phyloP scores from a whole-genome alignment of 441 rosid genomes.

The Omphalea diandra region DNA sequence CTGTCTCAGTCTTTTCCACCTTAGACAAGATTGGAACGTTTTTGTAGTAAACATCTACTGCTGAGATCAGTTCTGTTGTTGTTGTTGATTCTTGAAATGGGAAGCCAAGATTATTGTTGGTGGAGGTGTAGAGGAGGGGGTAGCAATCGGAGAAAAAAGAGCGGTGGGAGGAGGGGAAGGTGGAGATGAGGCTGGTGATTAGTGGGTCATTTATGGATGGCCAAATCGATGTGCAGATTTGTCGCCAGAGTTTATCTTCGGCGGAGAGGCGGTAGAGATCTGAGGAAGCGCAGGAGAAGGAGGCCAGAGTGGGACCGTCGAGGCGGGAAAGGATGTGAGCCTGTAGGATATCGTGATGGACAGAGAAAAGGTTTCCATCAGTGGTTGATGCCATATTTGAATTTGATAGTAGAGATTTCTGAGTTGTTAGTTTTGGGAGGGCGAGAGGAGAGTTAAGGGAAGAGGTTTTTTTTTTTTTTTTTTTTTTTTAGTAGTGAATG shows the following conservation, averaged over 20 bases:
- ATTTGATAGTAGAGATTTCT: too few species aligned
- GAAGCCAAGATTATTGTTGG: background rate
- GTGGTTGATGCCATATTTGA: background rate
- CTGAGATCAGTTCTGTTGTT: constrained; percentile 47
- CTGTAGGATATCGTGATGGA: constrained; percentile 56
- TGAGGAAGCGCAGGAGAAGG: constrained; percentile 53
- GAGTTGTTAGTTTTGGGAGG: too few species aligned
- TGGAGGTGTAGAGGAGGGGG: constrained; percentile 39
- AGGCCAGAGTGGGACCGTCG: constrained; percentile 68
- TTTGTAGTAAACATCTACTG: constrained; percentile 62
- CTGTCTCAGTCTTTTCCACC: constrained; percentile 42
- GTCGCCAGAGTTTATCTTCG: constrained; percentile 56
- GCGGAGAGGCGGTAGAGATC: constrained; percentile 50
- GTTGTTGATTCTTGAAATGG: constrained; percentile 8
- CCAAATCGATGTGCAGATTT: constrained; percentile 57
- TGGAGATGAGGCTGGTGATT: constrained; percentile 38
- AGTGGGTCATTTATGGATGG: constrained; percentile 50
- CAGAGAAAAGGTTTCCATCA: constrained; percentile 31
- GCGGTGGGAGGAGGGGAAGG: constrained; percentile 57
- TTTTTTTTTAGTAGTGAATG: too few species aligned
- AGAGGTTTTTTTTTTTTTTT: too few species aligned
- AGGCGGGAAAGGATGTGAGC: constrained; percentile 68
- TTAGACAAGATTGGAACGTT: constrained; percentile 45
- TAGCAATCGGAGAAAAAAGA: constrained; percentile 73
- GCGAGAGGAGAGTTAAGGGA: too few species aligned